Base-by-base conservation (phyloP, 1,284 basidiomycete genomes). In the Psilocybe mexicana region DNA sequence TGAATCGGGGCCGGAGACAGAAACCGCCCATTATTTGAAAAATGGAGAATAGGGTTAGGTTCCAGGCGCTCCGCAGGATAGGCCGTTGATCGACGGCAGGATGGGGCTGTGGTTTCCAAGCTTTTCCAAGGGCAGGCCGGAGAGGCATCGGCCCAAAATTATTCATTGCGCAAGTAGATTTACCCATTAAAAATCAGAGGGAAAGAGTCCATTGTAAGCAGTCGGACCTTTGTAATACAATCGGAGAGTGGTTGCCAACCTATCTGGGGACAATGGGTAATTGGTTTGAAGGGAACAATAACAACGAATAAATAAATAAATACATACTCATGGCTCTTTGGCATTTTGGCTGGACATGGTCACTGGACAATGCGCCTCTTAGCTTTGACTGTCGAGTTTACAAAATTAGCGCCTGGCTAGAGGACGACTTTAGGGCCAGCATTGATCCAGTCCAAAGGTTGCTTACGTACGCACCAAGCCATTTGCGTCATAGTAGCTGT, bases 181-280 rank as follows among this genome's bases (percentile, higher is more conserved):
- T 6, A 4, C 4, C 38, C 38, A 40, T 40, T 40, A 44, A 48
- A 35, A 33, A n/a, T 48, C 30, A 3, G 18, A 5, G 28, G 18
- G 7, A 48, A 48, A 33, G 46, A 48, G 14, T 23, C 30, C 46
- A 30, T 48, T 48, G 30, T 48, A 26, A 30, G 12, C 46, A 26
- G 46, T 0, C n/a, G 28, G 30, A 48, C 46, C 30, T 48, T 48
- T 48, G 46, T 24, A 36, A 28, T 24, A 42, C 48, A 6, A 30
- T 12, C 14, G 30, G 43, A 42, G 11, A 49, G 36, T 48, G 36
- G 45, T 58, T 36, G 51, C 44, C 47, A 54, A 46, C 23, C 56
- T 61, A 57, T 61, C 58, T 52, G 52, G 43, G 52, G 59, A 61
- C 55, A 57, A 59, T 52, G 48, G 7, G 11, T 24, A 28, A 53